Conservation (phyloP, 2,329 filamentous ascomycete species). For the Hortaea werneckii region DNA sequence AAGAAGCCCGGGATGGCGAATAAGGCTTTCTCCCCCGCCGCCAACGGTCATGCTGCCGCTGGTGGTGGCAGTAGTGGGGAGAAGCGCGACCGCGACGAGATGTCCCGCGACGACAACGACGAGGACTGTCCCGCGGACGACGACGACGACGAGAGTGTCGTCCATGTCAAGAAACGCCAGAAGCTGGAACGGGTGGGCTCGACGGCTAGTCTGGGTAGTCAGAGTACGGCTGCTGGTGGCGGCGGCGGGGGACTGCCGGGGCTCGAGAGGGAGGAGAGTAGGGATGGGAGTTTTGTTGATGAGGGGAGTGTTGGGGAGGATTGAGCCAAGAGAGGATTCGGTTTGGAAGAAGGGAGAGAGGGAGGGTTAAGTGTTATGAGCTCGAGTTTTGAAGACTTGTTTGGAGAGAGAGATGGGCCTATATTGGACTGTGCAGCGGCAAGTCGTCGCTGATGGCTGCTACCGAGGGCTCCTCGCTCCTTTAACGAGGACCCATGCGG, state of each 20-base stretch:
- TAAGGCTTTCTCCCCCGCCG: background rate
- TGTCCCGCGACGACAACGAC: constrained; percentile 15
- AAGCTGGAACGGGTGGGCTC: constrained; percentile 27
- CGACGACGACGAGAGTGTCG: constrained; percentile 18
- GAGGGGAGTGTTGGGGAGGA: constrained; percentile 23
- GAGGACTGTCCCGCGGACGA: constrained; percentile 11
- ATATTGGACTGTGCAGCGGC: too few species aligned
- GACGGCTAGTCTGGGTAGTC: constrained; percentile 22
- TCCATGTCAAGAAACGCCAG: constrained; percentile 28
- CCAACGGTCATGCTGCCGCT: background rate
- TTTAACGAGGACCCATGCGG: too few species aligned
- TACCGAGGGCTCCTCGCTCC: too few species aligned
- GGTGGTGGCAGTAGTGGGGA: background rate
- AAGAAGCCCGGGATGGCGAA: constrained; percentile 15
- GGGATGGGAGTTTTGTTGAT: constrained; percentile 27
- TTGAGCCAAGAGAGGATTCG: constrained; percentile 4
- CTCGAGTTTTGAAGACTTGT: too few species aligned
- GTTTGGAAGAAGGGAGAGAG: too few species aligned
- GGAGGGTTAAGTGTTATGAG: too few species aligned
- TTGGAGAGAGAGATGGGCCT: too few species aligned
- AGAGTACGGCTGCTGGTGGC: constrained; percentile 10
- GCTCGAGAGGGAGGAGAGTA: constrained; percentile 24
- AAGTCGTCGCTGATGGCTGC: too few species aligned
- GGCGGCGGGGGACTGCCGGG: constrained; percentile 3
- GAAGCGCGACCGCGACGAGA: constrained; percentile 26